phyloP scores from a whole-genome alignment of 495 filamentous ascomycete species.

The Aspergillus homomorphus region DNA sequence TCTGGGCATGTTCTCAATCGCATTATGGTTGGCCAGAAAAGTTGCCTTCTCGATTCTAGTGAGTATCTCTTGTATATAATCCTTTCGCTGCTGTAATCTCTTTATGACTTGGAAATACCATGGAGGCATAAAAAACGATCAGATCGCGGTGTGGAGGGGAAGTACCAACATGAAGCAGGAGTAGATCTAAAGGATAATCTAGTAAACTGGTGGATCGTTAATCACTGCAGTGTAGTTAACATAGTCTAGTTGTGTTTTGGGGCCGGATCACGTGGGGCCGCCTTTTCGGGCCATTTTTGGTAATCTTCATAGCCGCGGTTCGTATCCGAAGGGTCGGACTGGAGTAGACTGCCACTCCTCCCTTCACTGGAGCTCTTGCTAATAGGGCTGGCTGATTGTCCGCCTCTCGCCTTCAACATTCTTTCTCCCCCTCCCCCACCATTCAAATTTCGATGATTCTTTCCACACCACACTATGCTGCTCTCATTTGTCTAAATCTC shows the following conservation, averaged over 20 bases:
- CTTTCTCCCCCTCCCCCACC: background rate
- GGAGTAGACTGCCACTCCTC: background rate
- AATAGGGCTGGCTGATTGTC: background rate
- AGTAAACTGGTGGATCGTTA: no score
- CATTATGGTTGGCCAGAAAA: constrained; percentile 13
- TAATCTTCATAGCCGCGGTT: constrained; percentile 8
- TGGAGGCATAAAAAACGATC: constrained; percentile 4
- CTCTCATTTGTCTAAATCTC: constrained; percentile 1
- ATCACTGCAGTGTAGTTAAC: no score
- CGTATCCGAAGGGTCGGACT: constrained; percentile 8
- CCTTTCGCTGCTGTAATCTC: constrained; percentile 10
- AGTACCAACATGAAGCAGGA: no score
- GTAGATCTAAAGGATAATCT: no score
- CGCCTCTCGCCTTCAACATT: constrained; percentile 1
- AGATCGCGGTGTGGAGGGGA: no score
- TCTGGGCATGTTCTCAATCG: constrained; percentile 13
- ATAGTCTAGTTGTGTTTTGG: background rate
- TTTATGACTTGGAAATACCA: constrained; percentile 7
- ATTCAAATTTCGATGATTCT: background rate
- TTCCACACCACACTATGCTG: constrained; percentile 16
- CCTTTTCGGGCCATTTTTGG: background rate
- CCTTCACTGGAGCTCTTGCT: background rate
- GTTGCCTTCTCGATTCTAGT: constrained; percentile 9
- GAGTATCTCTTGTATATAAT: constrained; percentile 17
- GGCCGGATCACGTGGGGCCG: background rate